Base-by-base conservation (phyloP, 345 rosid genomes). In the Eucalyptus urophylla region DNA sequence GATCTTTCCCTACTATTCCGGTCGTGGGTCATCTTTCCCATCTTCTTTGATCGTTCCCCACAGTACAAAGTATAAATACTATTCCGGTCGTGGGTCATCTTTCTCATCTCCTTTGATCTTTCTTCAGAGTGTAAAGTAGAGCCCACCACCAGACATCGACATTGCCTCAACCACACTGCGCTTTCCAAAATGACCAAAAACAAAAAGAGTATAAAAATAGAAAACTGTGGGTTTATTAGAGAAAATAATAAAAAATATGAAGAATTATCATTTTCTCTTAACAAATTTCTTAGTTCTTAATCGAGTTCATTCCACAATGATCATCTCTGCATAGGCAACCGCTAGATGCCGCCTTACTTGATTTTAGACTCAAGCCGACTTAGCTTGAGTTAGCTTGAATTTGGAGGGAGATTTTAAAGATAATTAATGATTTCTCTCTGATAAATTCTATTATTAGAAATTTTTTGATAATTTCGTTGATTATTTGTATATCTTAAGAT, bases 121-220 rank as follows among this genome's bases (percentile, higher is more conserved):
- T 86, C 97, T 97, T 97, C 99, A 97, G 25, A 97, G 58, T 31
- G 96, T 96, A 90, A 92, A 87, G 90, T 96, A 95, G 50, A 96
- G 97, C 80, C 99, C 99, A 85, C 92, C 90, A 96, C 97, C 93
- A 96, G 56, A 53, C 56, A 53, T 90, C 92, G 95, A 88, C 50
- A 93, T 86, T 40, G 93, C 96, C 72, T 94, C 99, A 87, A 93
- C 93, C 91, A 94, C 93, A 88, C 97, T 96, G 98, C 89, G 54
- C 22, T 80, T 11, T 40, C 53, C 54, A 33, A 40, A 33, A 80
- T 3, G 44, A 21, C 40, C 9, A 11, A 24, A 16, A 43, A 31
- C 14, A 37, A 5, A 6, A 8, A 45, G 5, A 51, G 24, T 0
- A 19, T 19, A 40, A 37, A 49, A 24, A 14, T 33, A 10, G 11